Base-by-base conservation (phyloP, 1,284 basidiomycete genomes). In the Austroboletus novae-zelandiae region DNA sequence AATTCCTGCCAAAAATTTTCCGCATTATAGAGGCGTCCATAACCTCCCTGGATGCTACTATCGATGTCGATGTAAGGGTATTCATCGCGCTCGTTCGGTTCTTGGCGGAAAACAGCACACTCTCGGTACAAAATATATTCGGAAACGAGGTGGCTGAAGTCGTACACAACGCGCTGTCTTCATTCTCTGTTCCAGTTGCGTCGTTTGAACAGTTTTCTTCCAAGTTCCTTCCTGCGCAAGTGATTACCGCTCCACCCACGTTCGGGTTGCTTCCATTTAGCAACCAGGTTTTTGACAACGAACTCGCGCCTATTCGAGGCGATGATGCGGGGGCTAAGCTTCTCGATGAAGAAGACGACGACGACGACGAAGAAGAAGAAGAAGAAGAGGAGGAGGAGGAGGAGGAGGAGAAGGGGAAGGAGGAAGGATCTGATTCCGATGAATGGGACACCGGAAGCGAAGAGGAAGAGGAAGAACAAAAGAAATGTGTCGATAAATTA, bases 21-120 rank as follows among this genome's bases (percentile, higher is more conserved):
- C 48, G 63, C 9, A 49, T 58, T 1, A 54, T 74, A 5, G 67
- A 72, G 23, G n/a, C 45, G 1, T 52, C 63, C 14, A 53, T 67
- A 2, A 54, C 62, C 3, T 53, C 56, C 7, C 52, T 60, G 11
- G 56, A 56, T 17, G 52, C 56, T 14, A 58, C 66, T 34, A 45
- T 74, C n/a, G 74, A 80, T 41, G 52, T 79, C 7, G 84, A 86
- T 56, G 77, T 78, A 8, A 68, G 75, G 15, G 60, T 84, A 11
- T 85, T 81, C 55, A 55, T 72, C 13, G 61, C 71, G 17, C 61
- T 79, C 36, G 41, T 80, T 47, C 64, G 66, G 9, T 69, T 67
- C 44, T 29, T 74, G 29, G 56, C 69, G 15, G 52, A 59, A 9
- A 53, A 71, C 49, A 56, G 48, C 9, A 43, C 46, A 1, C 18